These are phyloP conservation scores for Podosphaera fusca DNA, from an alignment of 2,329 filamentous ascomycete genomes.

Conservation along the genomic window DNA sequence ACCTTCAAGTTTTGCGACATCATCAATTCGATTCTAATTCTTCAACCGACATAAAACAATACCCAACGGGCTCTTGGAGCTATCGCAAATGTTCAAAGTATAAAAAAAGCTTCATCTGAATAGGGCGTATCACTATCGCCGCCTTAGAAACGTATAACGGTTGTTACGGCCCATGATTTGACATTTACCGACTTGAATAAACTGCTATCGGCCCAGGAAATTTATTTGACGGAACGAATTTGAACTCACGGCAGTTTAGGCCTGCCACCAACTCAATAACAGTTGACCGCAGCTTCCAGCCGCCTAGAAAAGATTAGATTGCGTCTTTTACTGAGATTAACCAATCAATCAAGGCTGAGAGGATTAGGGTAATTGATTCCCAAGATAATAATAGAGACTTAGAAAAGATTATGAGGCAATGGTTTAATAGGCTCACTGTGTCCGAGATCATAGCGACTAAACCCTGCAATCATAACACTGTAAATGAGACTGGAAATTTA, in stretches of 20 bases:
- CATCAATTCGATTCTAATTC: too few relatives aligned
- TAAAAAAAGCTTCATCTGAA: background rate
- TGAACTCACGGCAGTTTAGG: background rate
- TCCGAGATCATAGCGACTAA: too few relatives aligned
- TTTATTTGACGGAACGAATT: background rate
- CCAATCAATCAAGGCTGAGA: background rate
- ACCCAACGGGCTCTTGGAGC: too few relatives aligned
- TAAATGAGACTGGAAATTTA: too few relatives aligned
- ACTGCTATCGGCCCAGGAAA: background rate
- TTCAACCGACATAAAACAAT: too few relatives aligned
- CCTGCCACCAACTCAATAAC: background rate
- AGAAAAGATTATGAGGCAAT: too few relatives aligned
- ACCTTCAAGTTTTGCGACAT: too few relatives aligned
- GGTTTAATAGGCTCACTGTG: too few relatives aligned
- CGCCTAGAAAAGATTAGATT: constrained; percentile 1
- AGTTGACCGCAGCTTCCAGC: background rate
- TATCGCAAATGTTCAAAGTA: too few relatives aligned
- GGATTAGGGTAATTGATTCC: background rate
- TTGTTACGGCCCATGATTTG: background rate
- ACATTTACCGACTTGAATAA: background rate
- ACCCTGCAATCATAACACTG: too few relatives aligned
- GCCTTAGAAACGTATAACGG: background rate
- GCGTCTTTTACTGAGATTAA: background rate
- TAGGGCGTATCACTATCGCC: background rate
- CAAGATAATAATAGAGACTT: too few relatives aligned